Conservation (phyloP, 2,329 filamentous ascomycete species). For the Phialocephala sp. region DNA sequence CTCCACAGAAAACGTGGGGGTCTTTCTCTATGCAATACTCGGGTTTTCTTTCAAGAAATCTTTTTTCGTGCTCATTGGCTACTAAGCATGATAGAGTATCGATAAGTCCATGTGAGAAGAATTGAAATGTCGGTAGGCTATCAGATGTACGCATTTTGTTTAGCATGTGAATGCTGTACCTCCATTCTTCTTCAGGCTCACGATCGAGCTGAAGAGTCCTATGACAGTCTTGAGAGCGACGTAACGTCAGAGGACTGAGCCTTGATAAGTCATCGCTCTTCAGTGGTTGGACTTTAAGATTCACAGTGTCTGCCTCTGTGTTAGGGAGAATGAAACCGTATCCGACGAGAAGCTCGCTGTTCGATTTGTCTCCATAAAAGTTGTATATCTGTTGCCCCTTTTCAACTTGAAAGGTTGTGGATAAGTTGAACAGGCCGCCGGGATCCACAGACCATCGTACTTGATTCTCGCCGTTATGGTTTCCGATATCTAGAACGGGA, state of each 20-base stretch:
- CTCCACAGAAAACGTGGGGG: slow-evolving; percentile 19
- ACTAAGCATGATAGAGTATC: slow-evolving; percentile 39
- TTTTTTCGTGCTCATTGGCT: slow-evolving; percentile 34
- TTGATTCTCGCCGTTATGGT: slow-evolving; percentile 67
- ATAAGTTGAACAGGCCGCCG: slow-evolving; percentile 50
- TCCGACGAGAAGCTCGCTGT: slow-evolving; percentile 57
- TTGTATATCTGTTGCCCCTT: slow-evolving; percentile 65
- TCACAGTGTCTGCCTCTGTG: neutral
- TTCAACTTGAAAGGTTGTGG: slow-evolving; percentile 49
- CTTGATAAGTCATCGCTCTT: too few relatives aligned
- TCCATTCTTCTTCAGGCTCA: slow-evolving; percentile 36
- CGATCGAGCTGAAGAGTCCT: neutral
- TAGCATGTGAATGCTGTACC: slow-evolving; percentile 31
- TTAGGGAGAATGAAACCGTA: neutral
- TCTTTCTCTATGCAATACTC: slow-evolving; percentile 31
- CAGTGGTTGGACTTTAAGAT: neutral
- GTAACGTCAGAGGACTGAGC: slow-evolving; percentile 22
- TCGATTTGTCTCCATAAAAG: slow-evolving; percentile 79
- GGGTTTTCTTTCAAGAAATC: slow-evolving; percentile 26
- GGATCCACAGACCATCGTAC: slow-evolving; percentile 63
- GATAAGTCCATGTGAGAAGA: slow-evolving; percentile 37
- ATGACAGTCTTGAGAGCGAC: slow-evolving; percentile 36
- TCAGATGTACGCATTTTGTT: neutral
- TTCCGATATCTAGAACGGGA: slow-evolving; percentile 74
- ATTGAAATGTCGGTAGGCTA: slow-evolving; percentile 18